A percentile compares a stretch with the other conserved stretches of the same genome.
phyloP scores from a whole-genome alignment of 768 basidiomycete species.

The Leucogyrophana mollusca region DNA sequence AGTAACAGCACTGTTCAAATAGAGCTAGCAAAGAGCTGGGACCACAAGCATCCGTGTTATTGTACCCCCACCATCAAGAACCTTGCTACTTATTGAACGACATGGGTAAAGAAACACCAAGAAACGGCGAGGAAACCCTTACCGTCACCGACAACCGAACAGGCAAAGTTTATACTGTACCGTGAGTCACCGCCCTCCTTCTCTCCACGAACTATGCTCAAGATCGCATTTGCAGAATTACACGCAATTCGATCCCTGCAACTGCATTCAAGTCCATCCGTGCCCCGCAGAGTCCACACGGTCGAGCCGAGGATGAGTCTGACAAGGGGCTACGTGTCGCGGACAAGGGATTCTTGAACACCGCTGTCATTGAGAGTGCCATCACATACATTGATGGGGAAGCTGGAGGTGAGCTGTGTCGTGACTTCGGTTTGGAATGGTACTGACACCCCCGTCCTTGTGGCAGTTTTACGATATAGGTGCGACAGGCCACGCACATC shows the following conservation, averaged over 20 bases:
- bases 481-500: constrained; percentile 19
- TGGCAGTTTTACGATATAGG: constrained; percentile 70
- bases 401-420: constrained; percentile 64
- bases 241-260: constrained; percentile 76
- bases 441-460: background rate
- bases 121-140: constrained; percentile 35
- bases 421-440: too few species aligned
- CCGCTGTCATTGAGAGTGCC: constrained; percentile 73
- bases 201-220: constrained; percentile 1
- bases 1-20: too few species aligned
- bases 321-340: constrained; percentile 76
- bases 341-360: constrained; percentile 83
- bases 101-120: constrained; percentile 26
- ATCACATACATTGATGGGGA: constrained; percentile 95
- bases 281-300: constrained; percentile 53
- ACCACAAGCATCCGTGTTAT: background rate
- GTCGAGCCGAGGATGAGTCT: constrained; percentile 80
- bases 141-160: constrained; percentile 85
- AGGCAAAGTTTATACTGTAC: constrained; percentile 70
- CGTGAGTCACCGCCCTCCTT: constrained; percentile 42
- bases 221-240: constrained; percentile 49
- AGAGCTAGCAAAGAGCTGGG: too few species aligned
- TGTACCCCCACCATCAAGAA: background rate
- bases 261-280: constrained; percentile 79
- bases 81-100: background rate